Evolutionary conservation across 176 grass and related monocot species (phyloP).

Genomic region (Phoenix roebelenii): DNA sequence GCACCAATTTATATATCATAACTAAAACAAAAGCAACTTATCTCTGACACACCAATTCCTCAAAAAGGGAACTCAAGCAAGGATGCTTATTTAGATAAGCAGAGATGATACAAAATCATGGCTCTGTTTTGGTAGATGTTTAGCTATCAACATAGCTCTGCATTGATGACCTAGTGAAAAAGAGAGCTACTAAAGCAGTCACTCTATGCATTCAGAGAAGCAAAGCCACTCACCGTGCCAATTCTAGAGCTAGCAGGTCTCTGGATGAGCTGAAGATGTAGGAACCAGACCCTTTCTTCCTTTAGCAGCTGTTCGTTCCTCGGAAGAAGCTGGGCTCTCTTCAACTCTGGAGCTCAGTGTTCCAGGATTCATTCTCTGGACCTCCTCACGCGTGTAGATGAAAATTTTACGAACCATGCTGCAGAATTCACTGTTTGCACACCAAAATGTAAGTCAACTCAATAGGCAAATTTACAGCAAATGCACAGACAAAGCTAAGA

Average conservation of each 20-base stretch:
- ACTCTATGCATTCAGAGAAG: not conserved
- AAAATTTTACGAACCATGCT: slow-evolving; percentile 81
- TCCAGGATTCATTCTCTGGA: slow-evolving; percentile 80
- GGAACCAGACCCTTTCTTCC: slow-evolving; percentile 29
- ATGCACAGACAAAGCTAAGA: not conserved
- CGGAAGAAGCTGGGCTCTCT: slow-evolving; percentile 43
- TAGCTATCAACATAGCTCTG: too few relatives aligned
- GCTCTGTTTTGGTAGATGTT: too few relatives aligned
- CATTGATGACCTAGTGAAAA: too few relatives aligned
- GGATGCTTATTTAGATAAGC: too few relatives aligned
- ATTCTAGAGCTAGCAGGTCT: slow-evolving; percentile 46
- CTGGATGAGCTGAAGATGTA: slow-evolving; percentile 34
- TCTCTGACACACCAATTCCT: too few relatives aligned
- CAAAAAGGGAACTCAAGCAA: too few relatives aligned
- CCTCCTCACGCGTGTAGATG: slow-evolving; percentile 80
- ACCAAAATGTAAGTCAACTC: slow-evolving; percentile 3
- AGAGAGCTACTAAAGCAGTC: too few relatives aligned
- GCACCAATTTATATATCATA: too few relatives aligned
- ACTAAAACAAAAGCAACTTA: too few relatives aligned
- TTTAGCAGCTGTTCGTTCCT: slow-evolving; percentile 30
- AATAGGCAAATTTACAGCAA: not conserved
- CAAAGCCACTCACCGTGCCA: slow-evolving; percentile 10
- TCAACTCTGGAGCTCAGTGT: slow-evolving; percentile 46
- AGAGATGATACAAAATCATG: too few relatives aligned
- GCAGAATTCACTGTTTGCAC: slow-evolving; percentile 72